Conservation (phyloP, 2,329 filamentous ascomycete species). For the Sporothrix humicola region DNA sequence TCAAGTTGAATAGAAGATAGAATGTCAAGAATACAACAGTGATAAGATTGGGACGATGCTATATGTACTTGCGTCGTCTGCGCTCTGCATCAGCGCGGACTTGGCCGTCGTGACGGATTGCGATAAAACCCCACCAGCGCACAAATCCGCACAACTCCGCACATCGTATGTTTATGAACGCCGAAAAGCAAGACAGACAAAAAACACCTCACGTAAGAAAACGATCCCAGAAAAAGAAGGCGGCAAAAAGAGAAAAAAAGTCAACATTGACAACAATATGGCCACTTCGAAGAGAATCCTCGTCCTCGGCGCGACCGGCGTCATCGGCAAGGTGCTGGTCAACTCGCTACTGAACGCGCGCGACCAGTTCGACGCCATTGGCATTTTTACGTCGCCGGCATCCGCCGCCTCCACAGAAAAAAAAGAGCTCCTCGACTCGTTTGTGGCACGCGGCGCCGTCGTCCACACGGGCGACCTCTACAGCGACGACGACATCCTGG, state of each 20-base stretch:
- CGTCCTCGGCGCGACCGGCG: slow-evolving; percentile 45
- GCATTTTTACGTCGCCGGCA: slow-evolving; percentile 55
- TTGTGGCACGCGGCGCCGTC: slow-evolving; percentile 21
- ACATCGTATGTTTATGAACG: background rate
- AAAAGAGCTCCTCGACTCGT: slow-evolving; percentile 27
- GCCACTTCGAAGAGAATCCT: slow-evolving; percentile 38
- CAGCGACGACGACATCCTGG: slow-evolving; percentile 32
- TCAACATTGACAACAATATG: background rate
- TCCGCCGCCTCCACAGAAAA: slow-evolving; percentile 32
- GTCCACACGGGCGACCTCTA: slow-evolving; percentile 31
- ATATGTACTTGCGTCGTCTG: background rate
- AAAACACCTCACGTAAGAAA: background rate
- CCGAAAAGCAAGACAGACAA: background rate
- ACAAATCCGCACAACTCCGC: background rate
- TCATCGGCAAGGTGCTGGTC: slow-evolving; percentile 47
- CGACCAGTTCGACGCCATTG: slow-evolving; percentile 45
- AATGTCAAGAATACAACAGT: background rate
- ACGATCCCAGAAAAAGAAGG: background rate
- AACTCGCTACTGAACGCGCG: slow-evolving; percentile 44
- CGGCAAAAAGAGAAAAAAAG: background rate
- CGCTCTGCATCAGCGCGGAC: background rate
- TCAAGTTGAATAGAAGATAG: background rate
- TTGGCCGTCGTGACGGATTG: background rate
- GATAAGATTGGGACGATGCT: background rate
- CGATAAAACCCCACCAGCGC: background rate